These are phyloP conservation scores for Collybia sordida DNA, from an alignment of 768 basidiomycete genomes.

Conservation along the genomic window DNA sequence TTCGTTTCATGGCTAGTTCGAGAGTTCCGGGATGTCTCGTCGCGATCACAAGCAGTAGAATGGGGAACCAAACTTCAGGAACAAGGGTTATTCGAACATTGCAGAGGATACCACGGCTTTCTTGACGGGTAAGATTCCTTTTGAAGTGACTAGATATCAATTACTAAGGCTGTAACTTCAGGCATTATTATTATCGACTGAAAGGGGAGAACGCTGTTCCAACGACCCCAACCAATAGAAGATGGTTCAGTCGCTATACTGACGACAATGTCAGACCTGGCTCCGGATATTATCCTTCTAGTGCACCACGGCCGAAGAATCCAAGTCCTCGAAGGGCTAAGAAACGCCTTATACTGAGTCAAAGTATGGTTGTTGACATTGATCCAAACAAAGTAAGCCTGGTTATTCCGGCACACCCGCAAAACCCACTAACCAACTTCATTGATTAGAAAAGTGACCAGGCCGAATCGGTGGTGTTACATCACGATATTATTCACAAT, in stretches of 20 bases:
- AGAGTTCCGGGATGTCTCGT: conserved; percentile 87
- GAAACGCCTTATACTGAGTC: conserved; percentile 74
- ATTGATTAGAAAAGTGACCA: conserved; percentile 70
- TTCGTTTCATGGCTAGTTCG: conserved; percentile 92
- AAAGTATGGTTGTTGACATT: conserved; percentile 89
- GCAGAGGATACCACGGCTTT: conserved; percentile 76
- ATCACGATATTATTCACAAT: conserved; percentile 95
- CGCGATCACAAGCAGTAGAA: conserved; percentile 75
- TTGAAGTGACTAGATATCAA: background rate
- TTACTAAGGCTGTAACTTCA: conserved; percentile 22
- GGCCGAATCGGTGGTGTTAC: conserved; percentile 84
- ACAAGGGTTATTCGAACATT: conserved; percentile 85
- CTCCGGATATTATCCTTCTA: conserved; percentile 33
- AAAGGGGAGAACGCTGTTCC: conserved; percentile 74
- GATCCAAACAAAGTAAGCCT: conserved; percentile 66
- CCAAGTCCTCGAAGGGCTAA: conserved; percentile 45
- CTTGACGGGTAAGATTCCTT: conserved; percentile 69
- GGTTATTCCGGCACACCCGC: background rate
- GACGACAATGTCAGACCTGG: conserved; percentile 38
- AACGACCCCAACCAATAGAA: conserved; percentile 53
- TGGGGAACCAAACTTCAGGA: conserved; percentile 77
- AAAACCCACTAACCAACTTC: conserved; percentile 1
- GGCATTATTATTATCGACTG: conserved; percentile 88
- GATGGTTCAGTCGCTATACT: conserved; percentile 70
- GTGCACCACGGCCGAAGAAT: conserved; percentile 30